These are phyloP conservation scores for Posidonia oceanica DNA, from an alignment of 116 monocot genomes.

Conservation along the genomic window DNA sequence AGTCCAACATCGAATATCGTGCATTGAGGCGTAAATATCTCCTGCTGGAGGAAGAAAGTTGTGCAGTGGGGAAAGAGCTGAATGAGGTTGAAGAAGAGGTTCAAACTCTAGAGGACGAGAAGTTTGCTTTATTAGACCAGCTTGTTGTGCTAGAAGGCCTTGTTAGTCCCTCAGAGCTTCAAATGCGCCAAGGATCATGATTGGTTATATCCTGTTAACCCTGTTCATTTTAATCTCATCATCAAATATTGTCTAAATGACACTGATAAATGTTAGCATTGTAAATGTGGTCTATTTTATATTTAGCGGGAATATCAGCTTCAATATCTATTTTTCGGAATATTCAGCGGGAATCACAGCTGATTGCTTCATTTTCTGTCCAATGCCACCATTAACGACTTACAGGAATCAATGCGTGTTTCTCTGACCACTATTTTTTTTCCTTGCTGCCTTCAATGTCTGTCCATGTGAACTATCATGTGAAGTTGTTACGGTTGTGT, in stretches of 20 bases:
- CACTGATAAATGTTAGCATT: background rate
- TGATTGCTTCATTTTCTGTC: too few species aligned
- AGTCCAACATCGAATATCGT: conserved; percentile 37
- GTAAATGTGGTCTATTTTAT: too few species aligned
- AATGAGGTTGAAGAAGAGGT: conserved; percentile 38
- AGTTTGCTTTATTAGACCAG: conserved; percentile 58
- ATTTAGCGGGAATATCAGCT: too few species aligned
- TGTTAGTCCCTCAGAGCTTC: conserved; percentile 45
- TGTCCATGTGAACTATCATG: background rate
- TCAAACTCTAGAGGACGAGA: conserved; percentile 61
- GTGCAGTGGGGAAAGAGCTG: conserved; percentile 51
- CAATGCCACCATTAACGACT: too few species aligned
- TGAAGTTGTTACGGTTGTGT: background rate
- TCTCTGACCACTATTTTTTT: background rate
- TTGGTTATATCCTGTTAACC: background rate
- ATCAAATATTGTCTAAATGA: background rate
- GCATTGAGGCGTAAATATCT: conserved; percentile 63
- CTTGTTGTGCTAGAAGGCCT: conserved; percentile 85
- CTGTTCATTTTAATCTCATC: background rate
- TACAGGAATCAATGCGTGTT: background rate
- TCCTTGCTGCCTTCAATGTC: background rate
- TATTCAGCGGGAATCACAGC: too few species aligned
- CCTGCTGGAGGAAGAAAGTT: conserved; percentile 72
- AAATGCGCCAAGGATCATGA: conserved; percentile 13
- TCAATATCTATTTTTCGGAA: too few species aligned